phyloP scores from a whole-genome alignment of 208 protist genomes.

The Angomonas deanei region DNA sequence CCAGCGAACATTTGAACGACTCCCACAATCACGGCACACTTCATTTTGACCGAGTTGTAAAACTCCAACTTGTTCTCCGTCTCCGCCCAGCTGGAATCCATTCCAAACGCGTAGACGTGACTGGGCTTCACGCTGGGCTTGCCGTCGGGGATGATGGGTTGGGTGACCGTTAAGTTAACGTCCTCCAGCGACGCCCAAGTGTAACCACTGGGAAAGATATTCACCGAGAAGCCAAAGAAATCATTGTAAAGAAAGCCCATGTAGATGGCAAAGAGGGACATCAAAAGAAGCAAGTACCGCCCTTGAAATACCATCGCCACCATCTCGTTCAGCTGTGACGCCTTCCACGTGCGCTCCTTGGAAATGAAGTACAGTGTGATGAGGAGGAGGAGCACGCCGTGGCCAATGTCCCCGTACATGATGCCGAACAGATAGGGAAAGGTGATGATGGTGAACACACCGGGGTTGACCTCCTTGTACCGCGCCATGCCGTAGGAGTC shows the following conservation, averaged over 20 bases:
- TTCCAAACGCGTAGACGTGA: slow-evolving; percentile 58
- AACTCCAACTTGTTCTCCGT: slow-evolving; percentile 96
- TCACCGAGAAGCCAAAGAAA: slow-evolving; percentile 84
- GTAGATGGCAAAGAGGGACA: slow-evolving; percentile 96
- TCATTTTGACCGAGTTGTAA: slow-evolving; percentile 99
- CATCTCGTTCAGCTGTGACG: slow-evolving; percentile 82
- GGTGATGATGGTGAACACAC: slow-evolving; percentile 96
- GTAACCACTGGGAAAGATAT: slow-evolving; percentile 84
- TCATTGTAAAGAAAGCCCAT: slow-evolving; percentile 98
- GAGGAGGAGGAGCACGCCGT: slow-evolving; percentile 93
- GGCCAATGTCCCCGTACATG: slow-evolving; percentile 99
- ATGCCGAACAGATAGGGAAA: slow-evolving; percentile 99
- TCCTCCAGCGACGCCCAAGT: slow-evolving; percentile 33
- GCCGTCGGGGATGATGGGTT: slow-evolving; percentile 32
- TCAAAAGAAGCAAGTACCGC: slow-evolving; percentile 97
- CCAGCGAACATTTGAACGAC: slow-evolving; percentile 96
- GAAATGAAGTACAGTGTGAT: slow-evolving; percentile 71
- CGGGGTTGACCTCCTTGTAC: slow-evolving; percentile 92
- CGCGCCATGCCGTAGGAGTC: slow-evolving; percentile 96
- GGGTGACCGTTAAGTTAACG: slow-evolving; percentile 12
- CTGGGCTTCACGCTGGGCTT: slow-evolving; percentile 37
- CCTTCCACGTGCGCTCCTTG: slow-evolving; percentile 75
- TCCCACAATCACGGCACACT: slow-evolving; percentile 96
- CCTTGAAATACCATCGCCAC: slow-evolving; percentile 70
- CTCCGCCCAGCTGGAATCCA: slow-evolving; percentile 88